These are phyloP conservation scores for Venturia nashicola DNA, from an alignment of 2,329 filamentous ascomycete species.

Conservation along the genomic window DNA sequence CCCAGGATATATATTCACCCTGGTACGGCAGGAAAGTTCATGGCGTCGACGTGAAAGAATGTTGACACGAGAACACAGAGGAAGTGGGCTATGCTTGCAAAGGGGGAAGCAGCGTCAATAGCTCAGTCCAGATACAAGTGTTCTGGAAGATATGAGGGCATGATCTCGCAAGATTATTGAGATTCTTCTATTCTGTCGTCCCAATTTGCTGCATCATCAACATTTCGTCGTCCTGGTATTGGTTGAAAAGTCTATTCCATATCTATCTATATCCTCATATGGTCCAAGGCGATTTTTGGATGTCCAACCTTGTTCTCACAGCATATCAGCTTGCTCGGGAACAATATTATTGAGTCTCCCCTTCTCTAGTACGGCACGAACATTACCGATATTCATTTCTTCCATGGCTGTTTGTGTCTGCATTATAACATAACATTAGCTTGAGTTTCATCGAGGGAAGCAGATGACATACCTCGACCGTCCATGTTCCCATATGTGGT, in stretches of 20 bases:
- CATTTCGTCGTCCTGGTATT: neutral
- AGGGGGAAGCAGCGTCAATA: neutral
- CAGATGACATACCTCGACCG: conserved; percentile 40
- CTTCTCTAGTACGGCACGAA: conserved; percentile 48
- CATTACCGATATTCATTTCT: conserved; percentile 60
- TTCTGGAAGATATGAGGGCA: neutral
- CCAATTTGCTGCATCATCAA: neutral
- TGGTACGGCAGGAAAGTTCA: neutral
- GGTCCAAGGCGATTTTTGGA: too few species aligned
- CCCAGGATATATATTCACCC: neutral
- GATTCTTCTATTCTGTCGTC: neutral
- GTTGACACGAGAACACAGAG: neutral
- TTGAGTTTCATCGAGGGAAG: neutral
- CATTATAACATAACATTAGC: neutral
- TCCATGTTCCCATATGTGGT: conserved; percentile 81
- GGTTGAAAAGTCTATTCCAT: neutral
- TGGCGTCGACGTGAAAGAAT: neutral
- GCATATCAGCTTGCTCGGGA: conserved; percentile 48
- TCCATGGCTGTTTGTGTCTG: conserved; percentile 53
- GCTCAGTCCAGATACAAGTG: neutral
- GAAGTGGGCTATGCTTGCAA: neutral
- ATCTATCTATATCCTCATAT: neutral
- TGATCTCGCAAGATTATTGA: neutral
- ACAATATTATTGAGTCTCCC: conserved; percentile 57
- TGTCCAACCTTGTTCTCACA: neutral